These are phyloP conservation scores for Geotrichum restrictum DNA, from an alignment of 1,139 yeast species.

Conservation along the genomic window DNA sequence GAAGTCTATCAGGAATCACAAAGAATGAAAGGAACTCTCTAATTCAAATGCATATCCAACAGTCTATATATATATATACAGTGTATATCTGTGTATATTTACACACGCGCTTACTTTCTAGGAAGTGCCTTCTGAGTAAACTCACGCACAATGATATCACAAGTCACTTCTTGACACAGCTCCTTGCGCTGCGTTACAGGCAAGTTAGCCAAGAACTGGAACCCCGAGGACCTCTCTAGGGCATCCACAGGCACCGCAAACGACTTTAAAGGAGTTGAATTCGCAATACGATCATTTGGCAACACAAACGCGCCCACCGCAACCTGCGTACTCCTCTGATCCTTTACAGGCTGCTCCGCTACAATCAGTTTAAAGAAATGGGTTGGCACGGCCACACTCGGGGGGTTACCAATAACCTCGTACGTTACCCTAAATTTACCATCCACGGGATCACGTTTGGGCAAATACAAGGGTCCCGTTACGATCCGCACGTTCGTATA, in stretches of 20 bases:
- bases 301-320: slow-evolving; percentile 90
- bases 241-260: slow-evolving; percentile 91
- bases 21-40: too few relatives aligned
- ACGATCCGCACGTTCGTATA: slow-evolving; percentile 76
- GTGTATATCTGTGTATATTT: too few relatives aligned
- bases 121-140: slow-evolving; percentile 55
- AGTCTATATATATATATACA: too few relatives aligned
- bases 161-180: slow-evolving; percentile 73
- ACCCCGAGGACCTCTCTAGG: slow-evolving; percentile 78
- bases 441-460: slow-evolving; percentile 66
- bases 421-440: slow-evolving; percentile 80
- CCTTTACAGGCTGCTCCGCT: slow-evolving; percentile 56
- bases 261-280: slow-evolving; percentile 61
- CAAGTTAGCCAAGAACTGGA: slow-evolving; percentile 69
- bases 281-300: slow-evolving; percentile 76
- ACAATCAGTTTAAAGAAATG: slow-evolving; percentile 89
- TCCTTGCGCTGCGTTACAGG: slow-evolving; percentile 58
- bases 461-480: slow-evolving; percentile 91
- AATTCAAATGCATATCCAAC: too few relatives aligned
- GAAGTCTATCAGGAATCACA: too few relatives aligned
- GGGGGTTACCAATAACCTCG: slow-evolving; percentile 96
- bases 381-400: slow-evolving; percentile 94
- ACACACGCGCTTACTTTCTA: too few relatives aligned
- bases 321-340: slow-evolving; percentile 44
- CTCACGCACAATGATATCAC: slow-evolving; percentile 80